Evolutionary conservation across 345 rosid genomes (phyloP).

Genomic region (Sisymbrium irio): DNA sequence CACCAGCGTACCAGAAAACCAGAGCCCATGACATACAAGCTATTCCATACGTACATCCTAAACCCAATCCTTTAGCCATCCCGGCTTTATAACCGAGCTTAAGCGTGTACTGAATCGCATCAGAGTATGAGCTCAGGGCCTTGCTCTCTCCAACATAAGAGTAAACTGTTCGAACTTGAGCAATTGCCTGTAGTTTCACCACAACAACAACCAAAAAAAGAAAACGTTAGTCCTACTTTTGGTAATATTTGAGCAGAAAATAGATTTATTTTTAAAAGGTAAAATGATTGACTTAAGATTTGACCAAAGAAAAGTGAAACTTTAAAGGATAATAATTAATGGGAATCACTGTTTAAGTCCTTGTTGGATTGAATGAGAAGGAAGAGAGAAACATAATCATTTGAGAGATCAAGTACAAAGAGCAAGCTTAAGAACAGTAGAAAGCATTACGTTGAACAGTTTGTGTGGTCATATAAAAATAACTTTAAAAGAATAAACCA

Average conservation of each 20-base stretch:
- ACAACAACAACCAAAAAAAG: background rate
- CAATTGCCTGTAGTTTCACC: slow-evolving; percentile 62
- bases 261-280: background rate
- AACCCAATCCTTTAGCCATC: slow-evolving; percentile 98
- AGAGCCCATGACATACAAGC: slow-evolving; percentile 99
- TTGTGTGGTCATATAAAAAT: slow-evolving; percentile 5
- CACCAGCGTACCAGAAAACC: slow-evolving; percentile 99
- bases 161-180: slow-evolving; percentile 95
- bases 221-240: background rate
- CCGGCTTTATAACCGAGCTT: slow-evolving; percentile 99
- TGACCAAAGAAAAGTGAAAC: slow-evolving; percentile 3
- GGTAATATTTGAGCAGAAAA: background rate
- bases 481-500: background rate
- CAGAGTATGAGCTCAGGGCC: slow-evolving; percentile 86
- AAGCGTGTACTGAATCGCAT: slow-evolving; percentile 88
- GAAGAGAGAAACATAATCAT: slow-evolving; percentile 23
- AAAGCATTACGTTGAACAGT: slow-evolving; percentile 31
- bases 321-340: background rate
- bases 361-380: slow-evolving; percentile 16
- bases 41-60: slow-evolving; percentile 97
- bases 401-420: slow-evolving; percentile 30
- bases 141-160: slow-evolving; percentile 97
- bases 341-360: slow-evolving; percentile 20
- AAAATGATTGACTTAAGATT: slow-evolving; percentile 21
- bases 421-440: slow-evolving; percentile 31